Base-by-base conservation (phyloP, 371 early-diverging fungal genomes). In the Caulochytrium protostelioides region DNA sequence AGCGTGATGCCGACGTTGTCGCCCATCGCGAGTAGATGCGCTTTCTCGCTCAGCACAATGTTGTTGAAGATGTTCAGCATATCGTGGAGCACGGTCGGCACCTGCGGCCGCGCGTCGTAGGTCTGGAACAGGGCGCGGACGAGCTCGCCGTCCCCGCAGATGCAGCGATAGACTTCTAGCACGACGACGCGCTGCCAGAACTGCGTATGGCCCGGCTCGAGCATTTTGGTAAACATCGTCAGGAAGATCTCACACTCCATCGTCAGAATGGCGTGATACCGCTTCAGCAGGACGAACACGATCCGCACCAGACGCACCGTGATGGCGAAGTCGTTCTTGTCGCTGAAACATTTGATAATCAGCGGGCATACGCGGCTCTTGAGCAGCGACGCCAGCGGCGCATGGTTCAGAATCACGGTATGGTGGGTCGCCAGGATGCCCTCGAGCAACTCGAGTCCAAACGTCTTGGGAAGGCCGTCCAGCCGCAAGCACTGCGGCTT, bases 221-320 rank as follows among this genome's bases (percentile, higher is more conserved):
- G 42, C 10, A 81, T 63, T 44, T 82, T 77, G 23, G 75, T 63
- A 44, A 85, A 64, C 66, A 89, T 77, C 4, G 84, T 71, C 29
- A 94, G 47, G 38, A 90, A 86, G 20, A 91, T 79, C 47, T 91
- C 92, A 50, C 85, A 83, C 41, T 90, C 91, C 50, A 76, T 79
- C 6, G 61, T 74, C 60, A 91, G 42, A 4, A 72, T 58, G 22
- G 63, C 64, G 38, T 66, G 69, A 44, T 85, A 77, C 34, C 81
- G 65, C 36, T 75, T 75, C 28, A 89, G 68, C 15, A 90, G 59
- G 22, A 76, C 65, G 37, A 72, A 65, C 1, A 84, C 73, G 1
- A 91, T 63, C 15, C 92, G 62, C 37, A 78, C 74, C 12, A 86
- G 52, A 2, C 91, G 78, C 61, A 85, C 76, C 0, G 75, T 70